phyloP scores from a whole-genome alignment of 495 filamentous ascomycete species.

The Xylaria scruposa region DNA sequence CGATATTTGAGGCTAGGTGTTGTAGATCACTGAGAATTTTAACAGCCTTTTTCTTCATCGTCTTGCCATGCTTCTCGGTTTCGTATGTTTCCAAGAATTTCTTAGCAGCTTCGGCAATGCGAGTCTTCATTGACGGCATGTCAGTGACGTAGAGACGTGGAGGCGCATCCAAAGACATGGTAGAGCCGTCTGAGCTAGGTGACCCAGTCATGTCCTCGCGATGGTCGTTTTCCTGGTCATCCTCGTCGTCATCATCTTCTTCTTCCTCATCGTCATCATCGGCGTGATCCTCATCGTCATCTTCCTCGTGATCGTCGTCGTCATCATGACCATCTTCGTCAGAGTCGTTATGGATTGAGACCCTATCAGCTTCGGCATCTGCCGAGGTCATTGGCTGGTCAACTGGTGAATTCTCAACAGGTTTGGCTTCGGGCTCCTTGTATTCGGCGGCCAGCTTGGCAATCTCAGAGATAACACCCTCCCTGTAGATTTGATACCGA shows the following conservation, averaged over 20 bases:
- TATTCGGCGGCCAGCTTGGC: conserved; percentile 68
- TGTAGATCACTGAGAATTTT: conserved; percentile 77
- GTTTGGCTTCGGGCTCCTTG: conserved; percentile 40
- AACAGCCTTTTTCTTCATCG: conserved; percentile 77
- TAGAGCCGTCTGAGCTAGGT: conserved; percentile 65
- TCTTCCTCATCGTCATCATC: conserved; percentile 27
- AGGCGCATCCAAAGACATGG: conserved; percentile 62
- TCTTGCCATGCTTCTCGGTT: conserved; percentile 69
- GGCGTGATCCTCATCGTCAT: conserved; percentile 47
- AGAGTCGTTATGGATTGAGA: conserved; percentile 45
- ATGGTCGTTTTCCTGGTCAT: conserved; percentile 62
- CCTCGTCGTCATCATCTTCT: conserved; percentile 46
- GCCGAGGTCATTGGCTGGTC: conserved; percentile 58
- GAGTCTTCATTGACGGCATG: conserved; percentile 69
- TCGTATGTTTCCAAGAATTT: conserved; percentile 85
- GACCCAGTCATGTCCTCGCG: conserved; percentile 70
- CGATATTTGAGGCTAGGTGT: conserved; percentile 71
- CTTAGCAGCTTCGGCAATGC: conserved; percentile 76
- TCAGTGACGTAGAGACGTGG: conserved; percentile 54
- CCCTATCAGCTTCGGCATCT: conserved; percentile 60
- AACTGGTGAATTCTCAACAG: conserved; percentile 44
- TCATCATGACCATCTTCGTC: conserved; percentile 58
- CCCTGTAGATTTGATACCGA: conserved; percentile 94
- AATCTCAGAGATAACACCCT: conserved; percentile 95
- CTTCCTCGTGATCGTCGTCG: conserved; percentile 64